Percentiles rank a stretch among this genome's conserved stretches.
These are phyloP conservation scores for Antrodiella citrinella DNA, from an alignment of 768 basidiomycete genomes.

Conservation along the genomic window DNA sequence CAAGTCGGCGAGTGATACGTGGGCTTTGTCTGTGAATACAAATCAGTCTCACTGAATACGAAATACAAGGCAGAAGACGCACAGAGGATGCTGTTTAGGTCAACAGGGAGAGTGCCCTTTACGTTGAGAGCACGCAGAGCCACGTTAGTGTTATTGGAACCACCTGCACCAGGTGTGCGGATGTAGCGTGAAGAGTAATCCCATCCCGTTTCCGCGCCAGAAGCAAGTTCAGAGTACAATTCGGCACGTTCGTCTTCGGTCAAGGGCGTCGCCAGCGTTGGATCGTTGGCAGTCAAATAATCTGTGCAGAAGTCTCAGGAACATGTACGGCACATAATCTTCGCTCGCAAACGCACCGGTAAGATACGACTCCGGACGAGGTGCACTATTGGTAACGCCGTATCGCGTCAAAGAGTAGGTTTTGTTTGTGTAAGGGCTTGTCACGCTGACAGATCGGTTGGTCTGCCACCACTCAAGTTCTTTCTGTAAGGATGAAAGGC, in stretches of 20 bases:
- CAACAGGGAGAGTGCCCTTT: constrained; percentile 59
- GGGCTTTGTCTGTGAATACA: constrained; percentile 48
- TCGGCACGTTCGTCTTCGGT: constrained; percentile 51
- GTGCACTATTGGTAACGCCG: constrained; percentile 74
- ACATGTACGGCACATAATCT: no score
- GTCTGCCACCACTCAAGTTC: constrained; percentile 80
- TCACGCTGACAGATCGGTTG: constrained; percentile 63
- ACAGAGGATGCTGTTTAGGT: constrained; percentile 84
- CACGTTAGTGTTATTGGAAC: constrained; percentile 35
- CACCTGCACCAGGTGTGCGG: constrained; percentile 31
- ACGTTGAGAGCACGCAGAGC: constrained; percentile 68
- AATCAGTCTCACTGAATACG: neutral
- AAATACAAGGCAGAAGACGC: constrained; percentile 23
- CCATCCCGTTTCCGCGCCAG: constrained; percentile 76
- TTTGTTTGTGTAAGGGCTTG: constrained; percentile 60
- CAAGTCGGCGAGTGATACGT: constrained; percentile 49
- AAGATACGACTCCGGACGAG: constrained; percentile 80
- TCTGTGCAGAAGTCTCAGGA: constrained; percentile 41
- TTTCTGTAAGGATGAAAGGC: constrained; percentile 31
- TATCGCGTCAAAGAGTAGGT: constrained; percentile 67
- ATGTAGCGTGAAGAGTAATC: constrained; percentile 36
- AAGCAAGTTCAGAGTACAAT: constrained; percentile 83
- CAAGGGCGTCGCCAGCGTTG: constrained; percentile 42
- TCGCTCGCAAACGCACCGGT: constrained; percentile 45
- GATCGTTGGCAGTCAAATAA: constrained; percentile 70